phyloP scores from a whole-genome alignment of 805 yeast species.

The Candida fluviatilis region DNA sequence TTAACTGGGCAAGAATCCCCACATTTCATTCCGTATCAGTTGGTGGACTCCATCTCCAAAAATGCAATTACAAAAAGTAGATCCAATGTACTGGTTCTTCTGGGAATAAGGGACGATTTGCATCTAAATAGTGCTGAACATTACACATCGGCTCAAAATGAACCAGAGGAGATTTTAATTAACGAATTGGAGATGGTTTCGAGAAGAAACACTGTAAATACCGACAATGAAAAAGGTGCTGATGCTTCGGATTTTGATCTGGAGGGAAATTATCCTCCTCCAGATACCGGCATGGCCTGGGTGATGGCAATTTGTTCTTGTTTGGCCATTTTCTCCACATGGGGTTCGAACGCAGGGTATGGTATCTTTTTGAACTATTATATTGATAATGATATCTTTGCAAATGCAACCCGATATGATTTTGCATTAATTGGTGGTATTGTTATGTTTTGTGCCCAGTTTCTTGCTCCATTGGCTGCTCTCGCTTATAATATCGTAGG shows the following conservation, averaged over 20 bases:
- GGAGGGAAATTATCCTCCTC: slow-evolving; percentile 2
- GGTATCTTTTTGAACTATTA: slow-evolving; percentile 53
- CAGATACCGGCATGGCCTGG: slow-evolving; percentile 39
- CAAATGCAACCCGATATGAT: slow-evolving; percentile 38
- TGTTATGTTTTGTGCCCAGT: slow-evolving; percentile 48
- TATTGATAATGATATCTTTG: slow-evolving; percentile 25
- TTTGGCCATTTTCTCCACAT: slow-evolving; percentile 41
- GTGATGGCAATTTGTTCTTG: slow-evolving; percentile 45
- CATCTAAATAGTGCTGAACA: slow-evolving; percentile 14
- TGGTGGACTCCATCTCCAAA: not conserved
- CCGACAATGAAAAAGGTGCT: not conserved
- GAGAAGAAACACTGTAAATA: slow-evolving; percentile 6
- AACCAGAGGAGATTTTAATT: slow-evolving; percentile 13
- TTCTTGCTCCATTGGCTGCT: slow-evolving; percentile 47
- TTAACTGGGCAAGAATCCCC: not conserved
- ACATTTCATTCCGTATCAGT: not conserved
- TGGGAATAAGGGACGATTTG: slow-evolving; percentile 20
- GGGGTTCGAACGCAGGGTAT: slow-evolving; percentile 52
- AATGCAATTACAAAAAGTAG: not conserved
- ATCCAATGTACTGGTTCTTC: slow-evolving; percentile 4
- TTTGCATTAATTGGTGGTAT: slow-evolving; percentile 46
- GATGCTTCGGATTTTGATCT: not conserved
- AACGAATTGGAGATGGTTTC: slow-evolving; percentile 15
- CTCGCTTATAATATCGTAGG: slow-evolving; percentile 45
- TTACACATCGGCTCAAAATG: slow-evolving; percentile 8